Evolutionary conservation across 225 moss, liverwort and hornwort species (phyloP).

Genomic region (Straminergon stramineum): DNA sequence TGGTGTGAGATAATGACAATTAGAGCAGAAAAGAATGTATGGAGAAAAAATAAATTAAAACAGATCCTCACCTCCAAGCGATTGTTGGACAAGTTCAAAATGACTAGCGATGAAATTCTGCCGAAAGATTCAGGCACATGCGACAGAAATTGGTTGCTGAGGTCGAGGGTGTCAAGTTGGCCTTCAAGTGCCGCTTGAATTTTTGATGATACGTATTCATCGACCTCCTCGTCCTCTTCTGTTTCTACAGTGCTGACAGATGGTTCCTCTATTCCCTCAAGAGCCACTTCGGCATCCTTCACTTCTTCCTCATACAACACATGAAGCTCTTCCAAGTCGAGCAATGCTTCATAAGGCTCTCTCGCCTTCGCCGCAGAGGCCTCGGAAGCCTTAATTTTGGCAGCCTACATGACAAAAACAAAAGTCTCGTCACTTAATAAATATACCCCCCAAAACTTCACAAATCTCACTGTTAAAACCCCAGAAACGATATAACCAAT

Average conservation of each 20-base stretch:
- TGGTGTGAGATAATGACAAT: not conserved
- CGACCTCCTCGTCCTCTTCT: constrained; percentile 25
- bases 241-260: not conserved
- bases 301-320: constrained; percentile 37
- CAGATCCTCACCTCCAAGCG: constrained; percentile 39
- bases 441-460: not conserved
- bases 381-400: constrained; percentile 10
- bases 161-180: constrained; percentile 32
- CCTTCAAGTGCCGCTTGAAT: constrained; percentile 28
- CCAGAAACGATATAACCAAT: not conserved
- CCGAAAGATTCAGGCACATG: constrained; percentile 42
- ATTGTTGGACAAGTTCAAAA: constrained; percentile 47
- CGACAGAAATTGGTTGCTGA: constrained; percentile 32
- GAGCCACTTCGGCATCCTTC: constrained; percentile 23
- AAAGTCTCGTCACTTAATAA: not conserved
- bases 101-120: constrained; percentile 25
- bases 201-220: constrained; percentile 28
- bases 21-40: not conserved
- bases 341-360: constrained; percentile 22
- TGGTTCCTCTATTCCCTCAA: constrained; percentile 15
- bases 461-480: not conserved
- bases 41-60: not conserved
- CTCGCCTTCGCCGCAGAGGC: constrained; percentile 13
- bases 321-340: constrained; percentile 44
- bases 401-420: not conserved